Percentiles rank a stretch among this genome's conserved stretches.
These are phyloP conservation scores for Cornus kousa DNA, from an alignment of 148 eudicot species.

Conservation along the genomic window DNA sequence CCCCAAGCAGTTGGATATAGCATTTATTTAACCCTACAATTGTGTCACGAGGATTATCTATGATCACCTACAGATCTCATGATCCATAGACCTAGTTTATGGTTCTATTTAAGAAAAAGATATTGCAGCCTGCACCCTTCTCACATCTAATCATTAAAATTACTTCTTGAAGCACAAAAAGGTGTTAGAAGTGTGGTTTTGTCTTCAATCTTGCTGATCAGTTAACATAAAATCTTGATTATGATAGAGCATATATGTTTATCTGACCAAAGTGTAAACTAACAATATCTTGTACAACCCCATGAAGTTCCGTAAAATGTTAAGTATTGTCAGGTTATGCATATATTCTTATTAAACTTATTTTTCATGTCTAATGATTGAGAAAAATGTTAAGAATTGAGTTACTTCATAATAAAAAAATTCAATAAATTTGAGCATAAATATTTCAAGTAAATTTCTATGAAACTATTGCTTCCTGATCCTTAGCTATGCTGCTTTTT, in stretches of 20 bases:
- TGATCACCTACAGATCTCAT: not conserved
- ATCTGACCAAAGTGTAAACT: not conserved
- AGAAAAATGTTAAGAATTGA: not conserved
- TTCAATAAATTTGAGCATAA: not conserved
- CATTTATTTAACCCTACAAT: no score
- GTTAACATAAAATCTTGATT: not conserved
- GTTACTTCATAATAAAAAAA: not conserved
- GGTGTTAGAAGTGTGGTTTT: not conserved
- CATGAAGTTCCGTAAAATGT: not conserved
- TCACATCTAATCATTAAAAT: not conserved
- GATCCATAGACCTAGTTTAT: not conserved
- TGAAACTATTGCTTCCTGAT: not conserved
- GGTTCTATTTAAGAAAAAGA: not conserved
- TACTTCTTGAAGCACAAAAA: not conserved
- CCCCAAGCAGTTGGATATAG: not conserved
- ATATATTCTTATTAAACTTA: not conserved
- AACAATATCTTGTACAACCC: not conserved
- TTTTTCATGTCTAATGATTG: constrained; percentile 1
- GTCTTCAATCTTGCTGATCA: not conserved
- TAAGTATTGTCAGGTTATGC: not conserved
- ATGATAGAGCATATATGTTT: not conserved
- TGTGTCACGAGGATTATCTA: not conserved
- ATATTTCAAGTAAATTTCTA: no score
- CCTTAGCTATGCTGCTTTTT: not conserved
- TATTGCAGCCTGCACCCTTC: not conserved